Conservation (phyloP, 768 basidiomycete genomes). For the Pisolithus sp. region DNA sequence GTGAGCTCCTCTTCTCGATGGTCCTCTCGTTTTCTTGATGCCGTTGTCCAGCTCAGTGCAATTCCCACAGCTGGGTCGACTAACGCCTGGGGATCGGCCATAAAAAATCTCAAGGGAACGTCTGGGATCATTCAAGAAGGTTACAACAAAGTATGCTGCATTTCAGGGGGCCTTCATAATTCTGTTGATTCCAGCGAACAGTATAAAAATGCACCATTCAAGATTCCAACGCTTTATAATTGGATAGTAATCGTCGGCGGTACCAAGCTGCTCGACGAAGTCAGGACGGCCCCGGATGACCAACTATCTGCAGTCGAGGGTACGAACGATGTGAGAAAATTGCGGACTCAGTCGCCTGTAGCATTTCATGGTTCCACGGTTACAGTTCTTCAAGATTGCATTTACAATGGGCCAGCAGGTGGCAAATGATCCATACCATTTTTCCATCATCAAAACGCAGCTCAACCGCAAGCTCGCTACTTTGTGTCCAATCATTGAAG, state of each 20-base stretch:
- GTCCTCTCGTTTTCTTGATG: not conserved
- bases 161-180: too few species aligned
- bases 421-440: constrained; percentile 22
- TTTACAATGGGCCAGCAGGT: constrained; percentile 33
- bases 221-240: constrained; percentile 16
- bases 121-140: not conserved
- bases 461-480: constrained; percentile 34
- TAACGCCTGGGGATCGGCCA: not conserved
- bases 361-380: not conserved
- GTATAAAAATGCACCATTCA: constrained; percentile 25
- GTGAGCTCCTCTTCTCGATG: not conserved
- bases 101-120: not conserved
- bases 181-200: not conserved
- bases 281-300: constrained; percentile 34
- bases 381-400: constrained; percentile 30
- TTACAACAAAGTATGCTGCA: not conserved
- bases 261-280: constrained; percentile 30
- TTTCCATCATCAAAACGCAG: constrained; percentile 18
- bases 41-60: not conserved
- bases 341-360: not conserved
- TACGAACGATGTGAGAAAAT: constrained; percentile 27
- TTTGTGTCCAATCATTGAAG: constrained; percentile 35
- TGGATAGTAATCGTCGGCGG: constrained; percentile 38
- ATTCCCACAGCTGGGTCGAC: not conserved
- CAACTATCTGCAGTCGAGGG: constrained; percentile 30